These are phyloP conservation scores for Amoebophrya sp. DNA, from an alignment of 169 alveolate genomes.

Conservation along the genomic window DNA sequence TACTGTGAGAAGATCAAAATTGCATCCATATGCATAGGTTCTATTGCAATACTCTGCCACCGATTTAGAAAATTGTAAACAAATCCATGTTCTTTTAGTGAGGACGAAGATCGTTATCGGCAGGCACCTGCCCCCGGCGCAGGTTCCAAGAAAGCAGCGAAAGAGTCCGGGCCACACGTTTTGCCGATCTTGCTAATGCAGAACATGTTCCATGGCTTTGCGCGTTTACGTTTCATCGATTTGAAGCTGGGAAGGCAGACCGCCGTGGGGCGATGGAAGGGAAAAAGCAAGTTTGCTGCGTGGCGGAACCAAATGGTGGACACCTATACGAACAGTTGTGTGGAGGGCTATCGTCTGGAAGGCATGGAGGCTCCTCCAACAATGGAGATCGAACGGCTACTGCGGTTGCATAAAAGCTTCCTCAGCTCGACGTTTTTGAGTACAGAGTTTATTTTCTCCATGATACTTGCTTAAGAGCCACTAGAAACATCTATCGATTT, in stretches of 20 bases:
- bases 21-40: too few species aligned
- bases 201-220: neutral
- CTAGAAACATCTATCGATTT: too few species aligned
- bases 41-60: too few species aligned
- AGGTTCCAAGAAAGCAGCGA: too few species aligned
- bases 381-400: neutral
- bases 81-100: too few species aligned
- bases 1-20: too few species aligned
- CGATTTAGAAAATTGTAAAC: too few species aligned
- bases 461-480: too few species aligned
- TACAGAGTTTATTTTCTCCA: too few species aligned
- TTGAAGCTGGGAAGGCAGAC: neutral
- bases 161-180: neutral
- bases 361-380: neutral
- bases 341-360: slow-evolving; percentile 13
- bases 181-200: neutral
- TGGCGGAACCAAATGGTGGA: slow-evolving; percentile 25
- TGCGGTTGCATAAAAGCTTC: neutral
- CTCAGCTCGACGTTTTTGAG: neutral
- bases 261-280: neutral
- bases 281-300: neutral
- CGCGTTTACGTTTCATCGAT: neutral
- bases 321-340: neutral
- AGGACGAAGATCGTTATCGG: too few species aligned
- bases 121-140: too few species aligned